These are phyloP conservation scores for Tulasnella sp. DNA, from an alignment of 768 basidiomycete species.

Conservation along the genomic window DNA sequence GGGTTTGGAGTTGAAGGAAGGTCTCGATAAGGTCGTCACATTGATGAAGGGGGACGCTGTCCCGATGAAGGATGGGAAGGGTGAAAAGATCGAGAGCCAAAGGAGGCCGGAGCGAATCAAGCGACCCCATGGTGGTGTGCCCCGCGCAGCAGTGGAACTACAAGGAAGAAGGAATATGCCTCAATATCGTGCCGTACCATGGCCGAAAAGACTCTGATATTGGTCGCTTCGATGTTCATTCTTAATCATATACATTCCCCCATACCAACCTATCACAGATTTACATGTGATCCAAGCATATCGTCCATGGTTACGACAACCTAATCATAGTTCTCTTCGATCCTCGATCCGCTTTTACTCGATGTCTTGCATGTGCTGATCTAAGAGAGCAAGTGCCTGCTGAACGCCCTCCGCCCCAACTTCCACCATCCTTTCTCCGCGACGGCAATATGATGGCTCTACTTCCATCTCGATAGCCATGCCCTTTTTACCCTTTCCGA, in stretches of 20 bases:
- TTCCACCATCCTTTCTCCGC: conserved; percentile 43
- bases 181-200: conserved; percentile 1
- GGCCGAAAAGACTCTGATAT: not conserved
- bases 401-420: conserved; percentile 64
- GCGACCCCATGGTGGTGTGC: no score
- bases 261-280: no score
- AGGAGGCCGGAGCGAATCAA: no score
- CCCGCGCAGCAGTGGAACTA: no score
- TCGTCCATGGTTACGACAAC: no score
- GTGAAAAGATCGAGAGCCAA: no score
- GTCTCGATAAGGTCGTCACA: not conserved
- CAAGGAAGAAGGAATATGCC: not conserved
- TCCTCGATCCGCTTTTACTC: no score
- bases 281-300: no score
- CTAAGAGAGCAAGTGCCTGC: conserved; percentile 65
- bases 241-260: no score
- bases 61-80: not conserved
- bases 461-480: conserved; percentile 20
- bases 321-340: no score
- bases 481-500: conserved; percentile 33
- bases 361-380: conserved; percentile 31
- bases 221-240: not conserved
- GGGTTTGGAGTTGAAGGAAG: not conserved
- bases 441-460: conserved; percentile 23
- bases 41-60: not conserved